Percentiles rank a stretch among this genome's conserved stretches.
These are phyloP conservation scores for Tilletia indica DNA, from an alignment of 1,284 basidiomycete species.

Conservation along the genomic window DNA sequence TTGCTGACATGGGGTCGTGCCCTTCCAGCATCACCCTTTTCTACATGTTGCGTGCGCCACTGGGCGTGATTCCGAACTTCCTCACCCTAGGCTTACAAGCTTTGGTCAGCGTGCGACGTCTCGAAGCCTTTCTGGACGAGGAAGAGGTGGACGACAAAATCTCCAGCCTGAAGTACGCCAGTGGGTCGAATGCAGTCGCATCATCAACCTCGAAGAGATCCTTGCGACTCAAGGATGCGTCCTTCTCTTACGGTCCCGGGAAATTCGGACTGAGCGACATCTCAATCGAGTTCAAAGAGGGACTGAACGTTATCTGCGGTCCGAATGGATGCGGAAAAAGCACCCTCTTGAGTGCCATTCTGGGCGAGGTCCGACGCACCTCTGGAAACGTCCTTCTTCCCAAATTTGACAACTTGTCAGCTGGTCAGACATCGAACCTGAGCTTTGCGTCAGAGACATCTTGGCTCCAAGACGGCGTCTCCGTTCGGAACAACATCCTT, in stretches of 20 bases:
- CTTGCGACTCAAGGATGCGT: not conserved
- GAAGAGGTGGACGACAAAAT: conserved; percentile 26
- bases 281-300: not conserved
- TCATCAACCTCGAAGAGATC: too few species aligned
- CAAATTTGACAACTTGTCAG: conserved; percentile 20
- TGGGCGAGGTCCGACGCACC: conserved; percentile 18
- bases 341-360: conserved; percentile 22
- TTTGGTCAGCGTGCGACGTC: conserved; percentile 25
- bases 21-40: conserved; percentile 61
- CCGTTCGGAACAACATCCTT: conserved; percentile 18
- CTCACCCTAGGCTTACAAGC: conserved; percentile 28
- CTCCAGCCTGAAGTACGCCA: not conserved
- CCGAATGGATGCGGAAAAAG: conserved; percentile 30
- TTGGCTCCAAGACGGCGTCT: conserved; percentile 24
- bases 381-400: conserved; percentile 8
- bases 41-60: conserved; percentile 57
- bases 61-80: conserved; percentile 16
- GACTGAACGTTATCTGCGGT: conserved; percentile 25
- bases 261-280: not conserved
- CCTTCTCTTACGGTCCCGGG: conserved; percentile 14
- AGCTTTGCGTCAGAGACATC: conserved; percentile 35
- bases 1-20: not conserved
- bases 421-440: conserved; percentile 15
- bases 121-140: conserved; percentile 36
- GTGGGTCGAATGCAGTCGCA: not conserved